Conservation (phyloP, 768 basidiomycete species). For the Chlorophyllum brunneum region DNA sequence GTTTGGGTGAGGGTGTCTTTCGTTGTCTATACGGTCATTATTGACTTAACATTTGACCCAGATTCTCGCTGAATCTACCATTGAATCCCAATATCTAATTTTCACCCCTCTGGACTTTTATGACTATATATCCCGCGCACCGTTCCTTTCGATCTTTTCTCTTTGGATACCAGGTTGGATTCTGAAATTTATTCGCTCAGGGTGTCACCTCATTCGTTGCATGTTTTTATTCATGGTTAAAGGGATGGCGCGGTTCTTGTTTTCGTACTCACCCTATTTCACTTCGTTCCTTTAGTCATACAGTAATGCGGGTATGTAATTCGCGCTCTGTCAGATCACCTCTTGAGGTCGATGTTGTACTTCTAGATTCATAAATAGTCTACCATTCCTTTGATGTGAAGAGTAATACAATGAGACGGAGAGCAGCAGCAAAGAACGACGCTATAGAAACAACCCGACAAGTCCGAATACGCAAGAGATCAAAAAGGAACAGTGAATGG, state of each 20-base stretch:
- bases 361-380: slow-evolving; percentile 3
- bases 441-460: no score
- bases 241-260: slow-evolving; percentile 2
- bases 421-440: not conserved
- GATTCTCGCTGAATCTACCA: not conserved
- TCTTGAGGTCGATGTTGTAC: slow-evolving; percentile 8
- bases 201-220: slow-evolving; percentile 9
- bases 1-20: slow-evolving; percentile 18
- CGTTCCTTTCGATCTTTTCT: not conserved
- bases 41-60: not conserved
- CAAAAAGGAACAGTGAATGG: no score
- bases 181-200: not conserved
- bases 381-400: not conserved
- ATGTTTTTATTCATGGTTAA: slow-evolving; percentile 11
- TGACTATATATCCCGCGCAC: not conserved
- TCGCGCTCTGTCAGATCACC: not conserved
- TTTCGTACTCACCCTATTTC: slow-evolving; percentile 12
- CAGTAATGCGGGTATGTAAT: slow-evolving; percentile 10
- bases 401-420: not conserved
- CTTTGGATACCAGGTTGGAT: slow-evolving; percentile 5
- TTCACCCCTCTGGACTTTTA: not conserved
- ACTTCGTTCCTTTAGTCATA: not conserved
- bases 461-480: no score
- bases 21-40: not conserved
- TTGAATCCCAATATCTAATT: not conserved